Conservation (phyloP, 2,329 filamentous ascomycete species). For the Trichoderma asperellum region DNA sequence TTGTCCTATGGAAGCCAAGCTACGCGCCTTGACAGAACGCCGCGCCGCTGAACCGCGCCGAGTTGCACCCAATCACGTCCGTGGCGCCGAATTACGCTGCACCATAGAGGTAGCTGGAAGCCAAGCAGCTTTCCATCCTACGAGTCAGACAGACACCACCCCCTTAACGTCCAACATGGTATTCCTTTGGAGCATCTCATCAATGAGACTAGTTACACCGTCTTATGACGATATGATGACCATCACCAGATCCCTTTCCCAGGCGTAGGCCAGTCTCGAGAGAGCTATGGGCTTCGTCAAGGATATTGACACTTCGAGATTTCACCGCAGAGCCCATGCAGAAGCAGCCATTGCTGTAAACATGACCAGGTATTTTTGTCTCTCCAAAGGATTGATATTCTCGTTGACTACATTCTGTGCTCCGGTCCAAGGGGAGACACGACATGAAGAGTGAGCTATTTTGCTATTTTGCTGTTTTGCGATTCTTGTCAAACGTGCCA, state of each 20-base stretch:
- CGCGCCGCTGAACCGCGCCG: conserved; percentile 72
- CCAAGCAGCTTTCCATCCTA: conserved; percentile 81
- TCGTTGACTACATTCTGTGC: neutral
- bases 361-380: conserved; percentile 82
- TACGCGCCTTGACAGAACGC: conserved; percentile 69
- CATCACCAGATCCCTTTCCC: conserved; percentile 79
- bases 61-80: conserved; percentile 52
- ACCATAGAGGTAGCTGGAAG: conserved; percentile 68
- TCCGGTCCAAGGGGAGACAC: neutral
- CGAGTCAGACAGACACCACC: conserved; percentile 89
- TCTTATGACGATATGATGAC: conserved; percentile 83
- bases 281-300: conserved; percentile 87
- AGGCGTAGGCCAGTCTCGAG: conserved; percentile 74
- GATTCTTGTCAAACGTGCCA: neutral
- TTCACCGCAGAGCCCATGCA: conserved; percentile 72
- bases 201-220: conserved; percentile 75
- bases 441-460: no score
- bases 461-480: neutral
- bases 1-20: conserved; percentile 75
- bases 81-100: neutral
- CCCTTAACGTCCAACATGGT: conserved; percentile 86
- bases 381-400: neutral
- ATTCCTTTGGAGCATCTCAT: conserved; percentile 84
- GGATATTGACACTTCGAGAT: conserved; percentile 78
- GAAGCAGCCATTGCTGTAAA: conserved; percentile 80